Evolutionary conservation across 2,329 filamentous ascomycete species (phyloP).

Genomic region (Ascochyta rabiei): DNA sequence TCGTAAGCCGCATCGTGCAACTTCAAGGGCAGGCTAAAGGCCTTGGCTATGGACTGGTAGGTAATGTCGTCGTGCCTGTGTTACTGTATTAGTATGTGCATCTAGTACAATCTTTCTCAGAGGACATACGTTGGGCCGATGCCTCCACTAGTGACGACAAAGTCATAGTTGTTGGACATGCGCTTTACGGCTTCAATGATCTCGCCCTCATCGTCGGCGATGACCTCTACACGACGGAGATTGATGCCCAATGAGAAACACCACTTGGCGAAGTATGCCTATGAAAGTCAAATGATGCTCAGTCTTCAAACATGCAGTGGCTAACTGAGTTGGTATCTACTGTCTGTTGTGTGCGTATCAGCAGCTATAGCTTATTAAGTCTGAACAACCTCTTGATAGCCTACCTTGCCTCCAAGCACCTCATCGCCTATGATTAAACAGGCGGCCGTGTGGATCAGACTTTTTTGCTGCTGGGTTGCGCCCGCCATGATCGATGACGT

Average conservation of each 20-base stretch:
- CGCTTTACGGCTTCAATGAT: constrained; percentile 85
- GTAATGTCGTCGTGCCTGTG: constrained; percentile 94
- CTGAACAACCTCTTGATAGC: constrained; percentile 19
- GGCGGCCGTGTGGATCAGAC: constrained; percentile 84
- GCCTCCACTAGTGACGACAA: constrained; percentile 92
- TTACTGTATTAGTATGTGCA: constrained; percentile 14
- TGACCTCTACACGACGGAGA: constrained; percentile 88
- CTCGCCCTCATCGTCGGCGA: constrained; percentile 88
- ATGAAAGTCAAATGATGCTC: background rate
- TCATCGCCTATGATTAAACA: constrained; percentile 98
- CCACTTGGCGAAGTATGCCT: constrained; percentile 67
- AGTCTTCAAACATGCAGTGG: background rate
- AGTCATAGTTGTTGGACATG: constrained; percentile 90
- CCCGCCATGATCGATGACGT: constrained; percentile 54
- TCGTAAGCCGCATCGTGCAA: constrained; percentile 78
- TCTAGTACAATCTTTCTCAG: background rate
- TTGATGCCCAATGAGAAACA: constrained; percentile 70
- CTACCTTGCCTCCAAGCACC: constrained; percentile 90
- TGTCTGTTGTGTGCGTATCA: constrained; percentile 54
- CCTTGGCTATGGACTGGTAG: constrained; percentile 90
- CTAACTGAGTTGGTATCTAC: constrained; percentile 67
- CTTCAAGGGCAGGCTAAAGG: constrained; percentile 76
- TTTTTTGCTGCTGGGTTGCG: constrained; percentile 58
- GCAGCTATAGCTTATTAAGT: constrained; percentile 11
- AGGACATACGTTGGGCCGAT: constrained; percentile 86